A percentile compares a stretch with the other conserved stretches of the same genome.
Evolutionary conservation across 2,329 filamentous ascomycete species (phyloP).

Genomic region (Leptographium radiaticola): DNA sequence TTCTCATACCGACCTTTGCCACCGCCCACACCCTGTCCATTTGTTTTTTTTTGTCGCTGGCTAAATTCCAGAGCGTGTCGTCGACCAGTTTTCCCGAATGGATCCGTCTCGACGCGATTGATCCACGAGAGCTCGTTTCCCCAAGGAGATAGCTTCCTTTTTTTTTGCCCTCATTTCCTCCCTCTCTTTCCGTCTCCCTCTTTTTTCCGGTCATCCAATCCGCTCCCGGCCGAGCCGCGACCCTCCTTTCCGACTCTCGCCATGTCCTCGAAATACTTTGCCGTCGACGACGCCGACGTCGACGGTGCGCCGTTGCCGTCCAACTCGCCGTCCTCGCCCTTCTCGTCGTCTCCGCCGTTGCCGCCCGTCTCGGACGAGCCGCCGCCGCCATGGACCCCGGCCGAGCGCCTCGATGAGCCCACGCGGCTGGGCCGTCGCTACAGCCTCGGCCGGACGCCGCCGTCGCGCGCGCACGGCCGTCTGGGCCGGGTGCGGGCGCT

Average conservation of each 20-base stretch:
- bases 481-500: background rate
- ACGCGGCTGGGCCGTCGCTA: slow-evolving; percentile 4
- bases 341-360: background rate
- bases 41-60: too few relatives aligned
- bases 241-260: background rate
- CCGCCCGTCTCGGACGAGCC: background rate
- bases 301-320: background rate
- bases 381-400: too few relatives aligned
- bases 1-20: too few relatives aligned
- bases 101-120: too few relatives aligned
- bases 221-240: too few relatives aligned
- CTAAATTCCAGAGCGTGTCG: too few relatives aligned
- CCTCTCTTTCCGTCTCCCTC: background rate
- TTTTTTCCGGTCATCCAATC: background rate
- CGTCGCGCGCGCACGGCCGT: background rate
- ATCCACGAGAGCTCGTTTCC: too few relatives aligned
- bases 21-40: too few relatives aligned
- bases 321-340: background rate
- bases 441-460: slow-evolving; percentile 2
- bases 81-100: too few relatives aligned
- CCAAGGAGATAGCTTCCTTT: background rate
- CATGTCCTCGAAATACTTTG: slow-evolving; percentile 1
- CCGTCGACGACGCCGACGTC: background rate
- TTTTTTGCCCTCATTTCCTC: background rate
- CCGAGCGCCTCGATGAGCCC: background rate